Evolutionary conservation across 78 protist species (phyloP), one percentile per base, ranked within the genome.

Genomic region (Pigoraptor vietnamica): DNA sequence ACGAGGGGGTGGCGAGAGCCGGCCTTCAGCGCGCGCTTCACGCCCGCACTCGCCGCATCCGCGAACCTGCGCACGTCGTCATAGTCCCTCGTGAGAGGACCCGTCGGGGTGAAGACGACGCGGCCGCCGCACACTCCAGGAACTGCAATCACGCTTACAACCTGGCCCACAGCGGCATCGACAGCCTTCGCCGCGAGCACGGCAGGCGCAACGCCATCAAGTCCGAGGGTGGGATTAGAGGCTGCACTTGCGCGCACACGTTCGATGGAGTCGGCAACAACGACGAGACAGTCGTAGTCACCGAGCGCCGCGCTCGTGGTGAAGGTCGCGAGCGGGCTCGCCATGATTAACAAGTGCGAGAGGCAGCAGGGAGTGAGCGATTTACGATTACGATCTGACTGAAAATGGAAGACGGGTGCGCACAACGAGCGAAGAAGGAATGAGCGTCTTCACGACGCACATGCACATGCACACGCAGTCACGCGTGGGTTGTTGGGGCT

Each of bases 51-150:
- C 24, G 91, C 81, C n/a, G 91, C 91, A 29, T 39, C 91, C 6
- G 88, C 91, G 21, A 24, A 90, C 29, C 86, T 1, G 35, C 91
- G 37, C 38, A 55, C 79, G 83, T 90, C 91, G 83, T 90, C 91
- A 32, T 55, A 39, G 83, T 90, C 91, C 33, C 86, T 1, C 32
- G 79, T 2, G 24, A 90, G 40, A 1, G 88, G 84, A 39, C 91
- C 91, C 2, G 91, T 90, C 21, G 91, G 84, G 34, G 86, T 0
- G 48, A 90, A 6, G n/a, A 79, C 2, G 32, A 90, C 37, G 1
- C 91, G 38, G 48, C 32, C 36, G 39, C 90, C 90, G 36, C 96
- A 56, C 89, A 48, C 67, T 6, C 67, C 67, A 48, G 6, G 6
- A 14, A 48, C 67, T 6, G 67, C 29, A 48, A 48, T 48, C 67